Conservation (phyloP, 1,139 yeast species). For the Sugiyamaella grinbergsii region DNA sequence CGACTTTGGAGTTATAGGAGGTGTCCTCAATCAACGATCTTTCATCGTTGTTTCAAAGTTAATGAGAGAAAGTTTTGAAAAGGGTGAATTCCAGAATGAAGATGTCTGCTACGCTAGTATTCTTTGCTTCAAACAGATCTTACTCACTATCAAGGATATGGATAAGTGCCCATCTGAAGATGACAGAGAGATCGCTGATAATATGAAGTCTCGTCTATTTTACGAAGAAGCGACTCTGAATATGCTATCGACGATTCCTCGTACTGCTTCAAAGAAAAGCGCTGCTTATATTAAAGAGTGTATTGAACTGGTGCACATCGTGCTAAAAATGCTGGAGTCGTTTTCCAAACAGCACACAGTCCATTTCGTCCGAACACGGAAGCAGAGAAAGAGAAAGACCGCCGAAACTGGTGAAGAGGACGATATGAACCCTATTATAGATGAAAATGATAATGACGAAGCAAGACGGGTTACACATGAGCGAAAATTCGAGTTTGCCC, state of each 20-base stretch:
- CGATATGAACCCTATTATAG: constrained; percentile 42
- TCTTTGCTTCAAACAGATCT: constrained; percentile 66
- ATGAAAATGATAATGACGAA: constrained; percentile 45
- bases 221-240: constrained; percentile 66
- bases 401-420: constrained; percentile 39
- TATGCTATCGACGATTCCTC: constrained; percentile 61
- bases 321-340: constrained; percentile 68
- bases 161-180: constrained; percentile 45
- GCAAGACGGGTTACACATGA: constrained; percentile 48
- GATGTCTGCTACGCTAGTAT: constrained; percentile 63
- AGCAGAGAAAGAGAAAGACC: constrained; percentile 39
- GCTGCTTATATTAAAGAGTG: constrained; percentile 62
- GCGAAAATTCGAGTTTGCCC: constrained; percentile 54
- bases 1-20: constrained; percentile 67
- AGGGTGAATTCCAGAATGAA: constrained; percentile 41
- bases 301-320: constrained; percentile 65
- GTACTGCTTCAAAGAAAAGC: constrained; percentile 65
- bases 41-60: constrained; percentile 61
- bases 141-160: constrained; percentile 57
- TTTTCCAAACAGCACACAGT: constrained; percentile 65
- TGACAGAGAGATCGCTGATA: constrained; percentile 53
- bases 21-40: constrained; percentile 65
- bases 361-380: constrained; percentile 55
- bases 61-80: constrained; percentile 55
- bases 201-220: constrained; percentile 58